phyloP scores from a whole-genome alignment of 192 early-diverging fungal genomes.

The Coemansia sp. region DNA sequence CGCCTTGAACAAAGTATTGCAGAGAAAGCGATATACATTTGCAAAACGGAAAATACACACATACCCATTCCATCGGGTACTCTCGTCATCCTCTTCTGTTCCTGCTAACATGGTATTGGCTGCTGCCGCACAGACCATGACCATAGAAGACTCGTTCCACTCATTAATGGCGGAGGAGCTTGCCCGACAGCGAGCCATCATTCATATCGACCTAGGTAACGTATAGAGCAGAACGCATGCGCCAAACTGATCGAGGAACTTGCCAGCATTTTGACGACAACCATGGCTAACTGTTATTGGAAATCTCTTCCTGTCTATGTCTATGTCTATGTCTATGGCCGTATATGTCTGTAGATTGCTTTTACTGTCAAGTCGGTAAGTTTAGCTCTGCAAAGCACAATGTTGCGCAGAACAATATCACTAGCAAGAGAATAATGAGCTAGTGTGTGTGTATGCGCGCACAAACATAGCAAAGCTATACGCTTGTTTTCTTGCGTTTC shows the following conservation, averaged over 20 bases:
- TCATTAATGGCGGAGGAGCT: constrained; percentile 31
- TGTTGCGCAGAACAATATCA: background rate
- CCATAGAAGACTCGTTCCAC: constrained; percentile 11
- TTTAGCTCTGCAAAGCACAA: background rate
- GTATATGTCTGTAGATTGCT: constrained; percentile 68
- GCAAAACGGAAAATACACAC: too few relatives aligned
- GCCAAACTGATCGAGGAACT: too few relatives aligned
- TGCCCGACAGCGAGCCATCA: constrained; percentile 51
- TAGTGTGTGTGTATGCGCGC: background rate
- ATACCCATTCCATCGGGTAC: background rate
- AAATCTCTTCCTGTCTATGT: too few relatives aligned
- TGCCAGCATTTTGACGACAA: too few relatives aligned
- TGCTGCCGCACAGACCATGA: background rate
- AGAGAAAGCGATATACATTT: too few relatives aligned
- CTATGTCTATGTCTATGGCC: background rate
- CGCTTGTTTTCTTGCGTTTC: background rate
- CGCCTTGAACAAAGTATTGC: too few relatives aligned
- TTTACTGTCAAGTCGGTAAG: constrained; percentile 80
- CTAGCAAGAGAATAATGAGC: background rate
- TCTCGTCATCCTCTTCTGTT: background rate
- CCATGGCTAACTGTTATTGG: too few relatives aligned
- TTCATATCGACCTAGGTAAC: constrained; percentile 62
- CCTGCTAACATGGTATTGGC: background rate
- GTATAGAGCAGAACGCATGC: constrained; percentile 2
- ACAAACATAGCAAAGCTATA: background rate